phyloP scores from a whole-genome alignment of 768 basidiomycete genomes.

The Dacryopinax spathularia region DNA sequence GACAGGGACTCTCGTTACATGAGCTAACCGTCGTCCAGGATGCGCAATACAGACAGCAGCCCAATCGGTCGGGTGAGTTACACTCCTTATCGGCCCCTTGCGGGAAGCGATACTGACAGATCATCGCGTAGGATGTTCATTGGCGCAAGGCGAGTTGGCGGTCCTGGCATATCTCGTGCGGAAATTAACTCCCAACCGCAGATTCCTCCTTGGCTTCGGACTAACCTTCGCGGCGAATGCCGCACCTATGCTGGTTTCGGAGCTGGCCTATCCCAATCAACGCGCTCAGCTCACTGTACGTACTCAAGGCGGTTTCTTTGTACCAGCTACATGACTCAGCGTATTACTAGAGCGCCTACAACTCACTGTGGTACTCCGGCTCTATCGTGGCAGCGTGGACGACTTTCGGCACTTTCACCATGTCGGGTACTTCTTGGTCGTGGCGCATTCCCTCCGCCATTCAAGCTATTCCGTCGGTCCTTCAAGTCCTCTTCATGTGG shows the following conservation, averaged over 20 bases:
- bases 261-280: slow-evolving; percentile 72
- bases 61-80: slow-evolving; percentile 59
- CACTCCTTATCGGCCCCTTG: too few species aligned
- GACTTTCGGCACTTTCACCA: slow-evolving; percentile 65
- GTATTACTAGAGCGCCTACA: slow-evolving; percentile 41
- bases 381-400: slow-evolving; percentile 74
- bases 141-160: slow-evolving; percentile 37
- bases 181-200: too few species aligned
- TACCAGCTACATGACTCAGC: neutral
- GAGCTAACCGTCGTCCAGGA: neutral
- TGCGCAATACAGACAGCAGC: slow-evolving; percentile 53
- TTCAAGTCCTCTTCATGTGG: slow-evolving; percentile 51
- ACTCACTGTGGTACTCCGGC: slow-evolving; percentile 78
- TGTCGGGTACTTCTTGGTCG: slow-evolving; percentile 45
- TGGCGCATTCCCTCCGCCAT: slow-evolving; percentile 72
- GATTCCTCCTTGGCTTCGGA: slow-evolving; percentile 35
- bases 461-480: slow-evolving; percentile 52
- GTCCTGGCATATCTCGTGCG: slow-evolving; percentile 13
- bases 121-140: too few species aligned
- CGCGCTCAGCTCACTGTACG: slow-evolving; percentile 52
- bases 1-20: neutral
- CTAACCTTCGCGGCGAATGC: slow-evolving; percentile 49
- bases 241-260: slow-evolving; percentile 72
- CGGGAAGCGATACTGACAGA: too few species aligned
- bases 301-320: neutral